Evolutionary conservation across 2,329 filamentous ascomycete genomes (phyloP).

Genomic region (Nemania diffusa): DNA sequence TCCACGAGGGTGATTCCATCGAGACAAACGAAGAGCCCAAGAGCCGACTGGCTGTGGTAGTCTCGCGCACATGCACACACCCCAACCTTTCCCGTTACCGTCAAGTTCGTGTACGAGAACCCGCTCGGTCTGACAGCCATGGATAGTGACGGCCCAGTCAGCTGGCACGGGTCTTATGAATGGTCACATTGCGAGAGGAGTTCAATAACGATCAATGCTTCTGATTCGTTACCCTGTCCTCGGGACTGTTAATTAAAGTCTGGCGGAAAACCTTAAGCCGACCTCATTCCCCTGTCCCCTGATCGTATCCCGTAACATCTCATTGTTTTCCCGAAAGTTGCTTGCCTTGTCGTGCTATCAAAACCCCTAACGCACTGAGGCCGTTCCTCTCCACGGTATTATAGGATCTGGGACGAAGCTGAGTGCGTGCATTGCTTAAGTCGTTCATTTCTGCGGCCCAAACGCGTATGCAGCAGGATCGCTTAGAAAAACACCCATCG

Average conservation of each 20-base stretch:
- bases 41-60: constrained; percentile 7
- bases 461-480: constrained; percentile 12
- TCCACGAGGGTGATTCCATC: constrained; percentile 3
- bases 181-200: constrained; percentile 45
- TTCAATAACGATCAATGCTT: constrained; percentile 39
- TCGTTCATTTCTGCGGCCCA: constrained; percentile 15
- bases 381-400: constrained; percentile 10
- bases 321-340: constrained; percentile 5
- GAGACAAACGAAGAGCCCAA: background rate
- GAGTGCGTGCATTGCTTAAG: constrained; percentile 22
- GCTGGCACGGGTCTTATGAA: constrained; percentile 32
- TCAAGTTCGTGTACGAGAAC: constrained; percentile 21
- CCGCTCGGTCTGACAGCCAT: constrained; percentile 25
- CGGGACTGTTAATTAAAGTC: constrained; percentile 39
- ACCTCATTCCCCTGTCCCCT: constrained; percentile 39
- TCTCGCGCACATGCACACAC: constrained; percentile 23
- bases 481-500: constrained; percentile 8
- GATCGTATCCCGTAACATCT: constrained; percentile 17
- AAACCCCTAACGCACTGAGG: constrained; percentile 10
- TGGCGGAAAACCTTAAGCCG: constrained; percentile 47
- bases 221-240: constrained; percentile 48
- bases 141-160: constrained; percentile 32
- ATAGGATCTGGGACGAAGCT: background rate
- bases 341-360: constrained; percentile 22
- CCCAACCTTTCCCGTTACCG: constrained; percentile 17